These are phyloP conservation scores for Sugiyamaella marilandica DNA, from an alignment of 805 yeast species.

Conservation along the genomic window DNA sequence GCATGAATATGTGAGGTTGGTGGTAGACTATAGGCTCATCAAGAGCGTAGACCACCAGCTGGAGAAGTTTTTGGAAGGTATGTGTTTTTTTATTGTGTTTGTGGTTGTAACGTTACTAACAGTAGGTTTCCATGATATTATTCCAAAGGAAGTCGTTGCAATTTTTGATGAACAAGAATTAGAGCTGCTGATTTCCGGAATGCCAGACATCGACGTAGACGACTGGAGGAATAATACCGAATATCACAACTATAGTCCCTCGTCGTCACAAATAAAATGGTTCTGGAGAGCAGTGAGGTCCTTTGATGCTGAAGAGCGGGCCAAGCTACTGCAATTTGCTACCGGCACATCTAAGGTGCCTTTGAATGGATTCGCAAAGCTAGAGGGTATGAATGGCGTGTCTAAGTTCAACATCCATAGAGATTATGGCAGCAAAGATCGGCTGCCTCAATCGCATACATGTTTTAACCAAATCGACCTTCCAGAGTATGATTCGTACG, in stretches of 20 bases:
- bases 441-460: constrained; percentile 93
- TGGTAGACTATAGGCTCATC: constrained; percentile 82
- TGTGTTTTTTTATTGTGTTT: constrained; percentile 1
- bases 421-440: constrained; percentile 77
- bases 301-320: constrained; percentile 89
- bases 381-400: constrained; percentile 81
- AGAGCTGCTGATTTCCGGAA: constrained; percentile 85
- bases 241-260: constrained; percentile 72
- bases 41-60: constrained; percentile 83
- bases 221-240: constrained; percentile 90
- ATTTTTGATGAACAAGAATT: constrained; percentile 94
- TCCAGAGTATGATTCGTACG: constrained; percentile 90
- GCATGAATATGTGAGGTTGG: constrained; percentile 76
- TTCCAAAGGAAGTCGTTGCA: constrained; percentile 74
- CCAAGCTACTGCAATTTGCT: constrained; percentile 88
- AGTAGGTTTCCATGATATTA: constrained; percentile 82
- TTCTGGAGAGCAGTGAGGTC: constrained; percentile 98
- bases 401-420: constrained; percentile 85
- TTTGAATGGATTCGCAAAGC: constrained; percentile 82
- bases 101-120: constrained; percentile 2
- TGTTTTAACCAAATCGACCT: constrained; percentile 93
- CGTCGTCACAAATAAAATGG: constrained; percentile 87
- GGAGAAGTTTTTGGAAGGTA: constrained; percentile 58
- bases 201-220: constrained; percentile 92
- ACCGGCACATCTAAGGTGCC: constrained; percentile 98